Base-by-base conservation (phyloP, 805 yeast species). In the Wickerhamomyces rabaulensis region DNA sequence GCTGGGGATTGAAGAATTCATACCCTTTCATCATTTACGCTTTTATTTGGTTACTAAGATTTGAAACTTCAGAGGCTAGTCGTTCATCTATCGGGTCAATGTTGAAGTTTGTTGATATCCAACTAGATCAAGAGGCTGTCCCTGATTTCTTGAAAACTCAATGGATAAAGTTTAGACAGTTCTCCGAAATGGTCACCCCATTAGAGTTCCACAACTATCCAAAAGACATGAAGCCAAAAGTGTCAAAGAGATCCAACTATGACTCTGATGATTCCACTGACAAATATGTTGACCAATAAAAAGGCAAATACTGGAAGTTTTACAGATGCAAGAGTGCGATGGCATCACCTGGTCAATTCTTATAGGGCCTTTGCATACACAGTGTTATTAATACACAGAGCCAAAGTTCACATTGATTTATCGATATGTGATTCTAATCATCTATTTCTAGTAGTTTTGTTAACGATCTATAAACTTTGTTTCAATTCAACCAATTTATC, bases 401-500 rank as follows among this genome's bases (percentile, higher is more conserved):
- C 31, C 7, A 4, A 27, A 12, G 3, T 7, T 27, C 31, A 27
- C n/a, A 13, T 27, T 13, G 31, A 27, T 13, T 13, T 4, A 27
- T 13, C n/a, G n/a, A n/a, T 27, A 27, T 13, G n/a, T 13, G 31
- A 27, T 27, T 27, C 4, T 25, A 9, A 6, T 25, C 27, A 25
- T 25, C 12, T 8, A 25, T 25, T 4, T 27, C n/a, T 27, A 12
- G 20, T 33, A 33, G 36, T 33, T 31, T 9, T 16, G 13, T 9
- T n/a, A 16, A 33, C 36, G 5, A 36, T 36, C 31, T 44, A 54
- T 20, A 51, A 39, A 19, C 45, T 48, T 6, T 51, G 25, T 47
- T 65, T 66, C 29, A 66, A 39, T 27, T 75, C 78, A 46, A 70
- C 65, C 46, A 90, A 66, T 51, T 71, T 74, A 38, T 81, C 79